phyloP scores from a whole-genome alignment of 352 stramenopile genomes.

The Aphanomyces cochlioides region DNA sequence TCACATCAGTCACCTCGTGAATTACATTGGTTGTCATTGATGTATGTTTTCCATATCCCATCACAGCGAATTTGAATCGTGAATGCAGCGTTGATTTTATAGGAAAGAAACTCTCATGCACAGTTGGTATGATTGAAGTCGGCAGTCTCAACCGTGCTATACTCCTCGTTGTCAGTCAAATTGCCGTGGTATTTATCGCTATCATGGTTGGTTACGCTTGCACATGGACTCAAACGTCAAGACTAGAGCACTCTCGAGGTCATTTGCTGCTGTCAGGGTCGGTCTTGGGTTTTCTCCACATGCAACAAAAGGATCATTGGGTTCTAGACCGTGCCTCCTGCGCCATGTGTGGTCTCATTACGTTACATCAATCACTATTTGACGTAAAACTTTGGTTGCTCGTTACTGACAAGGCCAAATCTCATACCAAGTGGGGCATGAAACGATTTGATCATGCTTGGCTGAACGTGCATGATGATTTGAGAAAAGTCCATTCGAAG shows the following conservation, averaged over 20 bases:
- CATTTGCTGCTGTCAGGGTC: neutral
- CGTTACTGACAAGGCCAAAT: neutral
- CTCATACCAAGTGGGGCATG: neutral
- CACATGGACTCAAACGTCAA: neutral
- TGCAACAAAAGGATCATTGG: neutral
- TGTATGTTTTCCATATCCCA: neutral
- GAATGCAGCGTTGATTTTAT: neutral
- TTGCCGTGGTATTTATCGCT: neutral
- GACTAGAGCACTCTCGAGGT: neutral
- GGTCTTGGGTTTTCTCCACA: neutral
- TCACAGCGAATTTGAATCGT: neutral
- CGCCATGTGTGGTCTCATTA: neutral
- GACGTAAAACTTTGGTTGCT: neutral
- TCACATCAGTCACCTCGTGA: neutral
- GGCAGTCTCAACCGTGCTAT: neutral
- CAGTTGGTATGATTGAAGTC: neutral
- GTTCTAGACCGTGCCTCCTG: neutral
- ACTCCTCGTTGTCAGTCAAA: neutral
- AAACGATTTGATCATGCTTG: neutral
- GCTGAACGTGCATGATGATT: neutral
- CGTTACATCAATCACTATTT: neutral
- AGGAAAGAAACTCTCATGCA: neutral
- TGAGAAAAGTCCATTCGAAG: neutral
- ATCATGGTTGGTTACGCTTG: neutral
- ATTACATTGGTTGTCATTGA: neutral